phyloP scores from a whole-genome alignment of 2,329 filamentous ascomycete species.

The Alternaria brassicae region DNA sequence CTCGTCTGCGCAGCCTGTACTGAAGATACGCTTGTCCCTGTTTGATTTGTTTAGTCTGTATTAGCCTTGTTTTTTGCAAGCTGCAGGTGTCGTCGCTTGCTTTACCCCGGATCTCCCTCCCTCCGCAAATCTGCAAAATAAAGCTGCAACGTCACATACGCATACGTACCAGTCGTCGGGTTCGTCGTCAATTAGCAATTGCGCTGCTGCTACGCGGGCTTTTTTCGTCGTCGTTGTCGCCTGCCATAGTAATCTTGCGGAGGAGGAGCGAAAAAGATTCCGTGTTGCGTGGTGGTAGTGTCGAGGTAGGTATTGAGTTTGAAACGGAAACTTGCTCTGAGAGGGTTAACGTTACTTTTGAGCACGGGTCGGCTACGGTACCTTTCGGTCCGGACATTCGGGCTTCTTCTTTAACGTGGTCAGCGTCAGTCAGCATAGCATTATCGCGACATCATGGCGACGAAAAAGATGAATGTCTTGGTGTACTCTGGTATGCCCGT shows the following conservation, averaged over 20 bases:
- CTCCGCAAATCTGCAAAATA: conserved; percentile 7
- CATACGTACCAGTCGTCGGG: conserved; percentile 91
- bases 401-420: no score
- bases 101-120: conserved; percentile 6
- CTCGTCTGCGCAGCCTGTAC: conserved; percentile 94
- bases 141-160: no score
- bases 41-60: neutral
- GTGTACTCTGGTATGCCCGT: conserved; percentile 92
- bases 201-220: conserved; percentile 38
- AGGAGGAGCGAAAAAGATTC: no score
- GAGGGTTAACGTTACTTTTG: conserved; percentile 18
- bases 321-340: neutral
- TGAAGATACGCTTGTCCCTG: conserved; percentile 98
- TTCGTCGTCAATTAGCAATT: conserved; percentile 75
- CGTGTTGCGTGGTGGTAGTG: no score
- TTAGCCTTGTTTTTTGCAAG: neutral
- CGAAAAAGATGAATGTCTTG: conserved; percentile 83
- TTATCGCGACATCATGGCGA: conserved; percentile 67
- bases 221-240: conserved; percentile 66
- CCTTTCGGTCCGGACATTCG: no score
- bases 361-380: conserved; percentile 40
- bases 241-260: no score
- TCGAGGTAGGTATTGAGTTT: no score
- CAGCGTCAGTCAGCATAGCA: no score
- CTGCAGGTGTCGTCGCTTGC: neutral